Evolutionary conservation across 495 filamentous ascomycete genomes (phyloP), one percentile per base, ranked within the genome.

Genomic region (Chaetomium fimeti): DNA sequence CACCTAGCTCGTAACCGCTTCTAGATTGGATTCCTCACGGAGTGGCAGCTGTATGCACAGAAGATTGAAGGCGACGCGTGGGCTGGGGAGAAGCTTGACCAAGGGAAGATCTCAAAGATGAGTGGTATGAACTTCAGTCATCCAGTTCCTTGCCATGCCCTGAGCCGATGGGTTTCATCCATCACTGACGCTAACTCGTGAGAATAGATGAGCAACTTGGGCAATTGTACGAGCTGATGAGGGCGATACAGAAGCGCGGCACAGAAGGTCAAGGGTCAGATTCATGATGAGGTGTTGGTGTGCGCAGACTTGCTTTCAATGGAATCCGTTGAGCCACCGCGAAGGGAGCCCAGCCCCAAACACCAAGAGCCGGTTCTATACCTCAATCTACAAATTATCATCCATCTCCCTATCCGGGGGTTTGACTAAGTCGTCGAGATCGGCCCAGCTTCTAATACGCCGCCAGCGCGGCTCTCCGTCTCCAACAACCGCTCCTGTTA

Each of bases 41-140:
- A 97, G 76, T 98, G 94, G 94, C 94, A 98, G 73, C 74, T 89
- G 36, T 98, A 98, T 71, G 93, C 91, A 12, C 93, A 98, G 74
- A 84, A 88, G 67, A 71, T 99, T 20, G 94, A 98, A 69, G 92
- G 92, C 0, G 88, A 95, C 48, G 74, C 82, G 0, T 97, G 94
- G 93, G 76, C 77, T 42, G 92, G 87, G 0, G 91, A 88, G 62
- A 90, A 85, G 69, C 73, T 97, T 72, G 92, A 97, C 54, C 81
- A 82, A 61, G 79, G 75, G 12, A 94, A 93, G 77, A 75, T 96
- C 61, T 89, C 91, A 61, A 97, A 96, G 79, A 90, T 99, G 93
- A 98, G 90, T 74, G 93, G 93, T 98, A 76, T 6, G 32, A 36
- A 36, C 32, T 36, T 36, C 11, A 11, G 4, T 16, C 18, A 11